Percentiles rank a stretch among this genome's conserved stretches.
Conservation (phyloP, 2,329 filamentous ascomycete genomes). For the Zymoseptoria tritici region DNA sequence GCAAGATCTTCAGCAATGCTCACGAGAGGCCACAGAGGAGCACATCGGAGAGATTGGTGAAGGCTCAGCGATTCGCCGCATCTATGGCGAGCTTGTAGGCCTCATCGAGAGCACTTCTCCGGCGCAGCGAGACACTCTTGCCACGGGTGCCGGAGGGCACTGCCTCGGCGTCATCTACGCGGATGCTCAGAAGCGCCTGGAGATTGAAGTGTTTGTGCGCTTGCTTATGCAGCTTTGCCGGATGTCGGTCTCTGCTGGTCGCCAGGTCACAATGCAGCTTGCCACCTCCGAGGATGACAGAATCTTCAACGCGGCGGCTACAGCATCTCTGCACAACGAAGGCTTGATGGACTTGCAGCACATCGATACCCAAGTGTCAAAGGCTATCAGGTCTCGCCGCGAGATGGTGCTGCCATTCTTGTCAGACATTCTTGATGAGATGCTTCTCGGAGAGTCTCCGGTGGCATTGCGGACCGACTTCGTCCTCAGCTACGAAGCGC, state of each 20-base stretch:
- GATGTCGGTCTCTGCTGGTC: conserved; percentile 50
- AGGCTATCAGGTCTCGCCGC: conserved; percentile 64
- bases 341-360: conserved; percentile 54
- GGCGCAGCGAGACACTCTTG: conserved; percentile 49
- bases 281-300: conserved; percentile 50
- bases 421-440: conserved; percentile 68
- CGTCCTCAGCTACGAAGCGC: conserved; percentile 69
- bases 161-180: conserved; percentile 43
- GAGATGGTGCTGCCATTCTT: conserved; percentile 69
- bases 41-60: conserved; percentile 51
- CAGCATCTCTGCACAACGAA: conserved; percentile 52
- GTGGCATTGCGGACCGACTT: conserved; percentile 79
- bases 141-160: conserved; percentile 47
- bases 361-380: conserved; percentile 58
- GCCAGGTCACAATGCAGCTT: conserved; percentile 46
- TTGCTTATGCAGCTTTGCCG: conserved; percentile 56
- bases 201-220: conserved; percentile 57
- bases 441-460: conserved; percentile 70
- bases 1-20: conserved; percentile 49
- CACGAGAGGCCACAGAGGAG: conserved; percentile 51
- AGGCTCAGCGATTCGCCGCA: conserved; percentile 48
- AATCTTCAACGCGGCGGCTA: conserved; percentile 56
- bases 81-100: conserved; percentile 51
- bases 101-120: conserved; percentile 43
- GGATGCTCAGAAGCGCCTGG: conserved; percentile 48